Conservation (phyloP, 1,284 basidiomycete genomes). For the Naganishia sp. region DNA sequence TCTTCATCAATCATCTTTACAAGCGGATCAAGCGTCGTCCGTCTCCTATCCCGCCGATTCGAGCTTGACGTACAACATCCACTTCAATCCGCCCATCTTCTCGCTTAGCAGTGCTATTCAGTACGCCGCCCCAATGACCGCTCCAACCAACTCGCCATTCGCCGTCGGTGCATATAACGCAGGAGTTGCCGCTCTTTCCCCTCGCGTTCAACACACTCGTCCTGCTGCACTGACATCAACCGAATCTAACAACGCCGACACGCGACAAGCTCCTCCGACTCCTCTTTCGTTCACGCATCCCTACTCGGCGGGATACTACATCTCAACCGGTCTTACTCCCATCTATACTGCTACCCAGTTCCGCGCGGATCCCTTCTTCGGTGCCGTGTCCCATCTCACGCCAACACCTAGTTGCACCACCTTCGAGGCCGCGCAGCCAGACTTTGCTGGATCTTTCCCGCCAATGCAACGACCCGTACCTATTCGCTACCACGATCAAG, state of each 20-base stretch:
- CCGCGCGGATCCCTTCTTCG: constrained; percentile 25
- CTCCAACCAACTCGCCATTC: constrained; percentile 11
- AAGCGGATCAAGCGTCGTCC: constrained; percentile 10
- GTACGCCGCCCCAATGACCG: constrained; percentile 4
- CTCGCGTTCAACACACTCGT: constrained; percentile 2
- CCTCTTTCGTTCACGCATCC: constrained; percentile 26
- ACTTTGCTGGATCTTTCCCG: neutral
- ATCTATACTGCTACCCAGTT: constrained; percentile 20
- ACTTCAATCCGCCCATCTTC: constrained; percentile 21
- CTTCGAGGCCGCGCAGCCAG: constrained; percentile 19
- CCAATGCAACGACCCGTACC: constrained; percentile 3
- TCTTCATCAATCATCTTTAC: neutral
- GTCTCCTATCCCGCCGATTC: constrained; percentile 19
- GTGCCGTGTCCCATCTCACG: constrained; percentile 17
- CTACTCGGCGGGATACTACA: constrained; percentile 27
- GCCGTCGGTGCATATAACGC: neutral
- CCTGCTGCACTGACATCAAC: neutral
- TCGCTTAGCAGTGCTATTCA: constrained; percentile 19
- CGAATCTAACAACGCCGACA: constrained; percentile 5
- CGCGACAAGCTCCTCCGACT: constrained; percentile 23
- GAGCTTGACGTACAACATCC: constrained; percentile 19
- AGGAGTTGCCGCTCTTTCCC: constrained; percentile 1
- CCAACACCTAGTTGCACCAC: constrained; percentile 15
- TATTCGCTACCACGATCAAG: neutral
- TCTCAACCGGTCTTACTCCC: constrained; percentile 18